Evolutionary conservation across 768 basidiomycete genomes (phyloP).

Genomic region (Kwoniella botswanensis): DNA sequence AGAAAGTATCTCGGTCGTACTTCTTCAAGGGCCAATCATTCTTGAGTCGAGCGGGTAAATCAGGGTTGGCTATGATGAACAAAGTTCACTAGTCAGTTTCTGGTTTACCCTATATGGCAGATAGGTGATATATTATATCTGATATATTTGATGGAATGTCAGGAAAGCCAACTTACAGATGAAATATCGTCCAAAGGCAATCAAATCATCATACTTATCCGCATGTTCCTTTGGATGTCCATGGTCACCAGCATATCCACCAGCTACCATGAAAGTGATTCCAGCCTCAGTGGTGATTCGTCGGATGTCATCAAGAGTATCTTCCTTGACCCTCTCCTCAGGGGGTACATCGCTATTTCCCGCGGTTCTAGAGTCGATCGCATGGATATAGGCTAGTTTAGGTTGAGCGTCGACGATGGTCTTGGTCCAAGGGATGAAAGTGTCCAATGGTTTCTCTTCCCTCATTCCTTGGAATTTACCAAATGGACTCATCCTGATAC

Average conservation of each 20-base stretch:
- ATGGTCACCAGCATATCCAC: constrained; percentile 15
- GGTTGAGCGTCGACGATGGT: constrained; percentile 27
- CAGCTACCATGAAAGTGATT: constrained; percentile 22
- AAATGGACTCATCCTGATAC: constrained; percentile 68
- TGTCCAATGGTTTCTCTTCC: constrained; percentile 26
- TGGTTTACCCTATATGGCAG: neutral
- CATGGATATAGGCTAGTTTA: constrained; percentile 29
- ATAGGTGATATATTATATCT: neutral
- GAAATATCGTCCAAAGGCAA: constrained; percentile 28
- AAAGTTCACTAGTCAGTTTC: neutral
- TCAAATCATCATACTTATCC: constrained; percentile 23
- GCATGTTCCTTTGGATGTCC: constrained; percentile 16
- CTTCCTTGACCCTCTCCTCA: constrained; percentile 16
- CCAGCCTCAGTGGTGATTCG: constrained; percentile 8
- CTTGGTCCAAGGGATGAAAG: constrained; percentile 29
- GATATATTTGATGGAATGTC: neutral
- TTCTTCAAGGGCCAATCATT: constrained; percentile 24
- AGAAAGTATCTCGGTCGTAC: constrained; percentile 32
- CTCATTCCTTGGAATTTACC: constrained; percentile 61
- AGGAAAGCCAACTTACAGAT: constrained; percentile 19
- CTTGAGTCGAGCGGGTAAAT: constrained; percentile 23
- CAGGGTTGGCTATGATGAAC: constrained; percentile 27
- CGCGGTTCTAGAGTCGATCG: constrained; percentile 14
- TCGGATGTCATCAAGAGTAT: constrained; percentile 22
- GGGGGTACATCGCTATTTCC: constrained; percentile 15